phyloP scores from a whole-genome alignment of 2,329 filamentous ascomycete genomes.

The Thielaviopsis ethacetica region DNA sequence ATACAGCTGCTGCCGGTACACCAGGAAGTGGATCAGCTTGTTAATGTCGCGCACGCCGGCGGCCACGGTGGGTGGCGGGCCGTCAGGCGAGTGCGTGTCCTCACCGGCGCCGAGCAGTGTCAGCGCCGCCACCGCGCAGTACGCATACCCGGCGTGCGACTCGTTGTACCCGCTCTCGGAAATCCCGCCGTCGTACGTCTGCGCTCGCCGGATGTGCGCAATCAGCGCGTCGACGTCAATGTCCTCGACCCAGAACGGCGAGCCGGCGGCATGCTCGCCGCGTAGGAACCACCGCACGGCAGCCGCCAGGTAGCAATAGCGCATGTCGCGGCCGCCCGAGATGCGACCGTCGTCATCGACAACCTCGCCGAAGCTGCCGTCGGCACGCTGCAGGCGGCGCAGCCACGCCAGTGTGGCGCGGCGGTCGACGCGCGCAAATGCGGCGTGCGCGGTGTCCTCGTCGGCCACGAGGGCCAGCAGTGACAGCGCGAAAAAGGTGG shows the following conservation, averaged over 20 bases:
- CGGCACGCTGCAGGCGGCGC: slow-evolving; percentile 53
- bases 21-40: slow-evolving; percentile 37
- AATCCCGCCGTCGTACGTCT: slow-evolving; percentile 75
- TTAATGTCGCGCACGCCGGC: slow-evolving; percentile 20
- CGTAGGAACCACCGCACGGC: slow-evolving; percentile 69
- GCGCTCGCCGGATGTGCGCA: slow-evolving; percentile 50
- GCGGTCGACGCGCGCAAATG: slow-evolving; percentile 50
- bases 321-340: slow-evolving; percentile 68
- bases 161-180: slow-evolving; percentile 65
- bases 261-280: slow-evolving; percentile 35
- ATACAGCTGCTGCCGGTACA: slow-evolving; percentile 47
- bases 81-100: slow-evolving; percentile 7
- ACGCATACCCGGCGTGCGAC: slow-evolving; percentile 81
- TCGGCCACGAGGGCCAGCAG: slow-evolving; percentile 43
- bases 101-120: slow-evolving; percentile 44
- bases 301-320: slow-evolving; percentile 75
- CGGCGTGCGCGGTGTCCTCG: slow-evolving; percentile 22
- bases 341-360: slow-evolving; percentile 40
- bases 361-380: slow-evolving; percentile 87
- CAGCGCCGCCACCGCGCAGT: slow-evolving; percentile 68
- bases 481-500: slow-evolving; percentile 76
- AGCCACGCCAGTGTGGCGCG: slow-evolving; percentile 58
- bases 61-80: slow-evolving; percentile 13
- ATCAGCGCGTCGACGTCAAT: slow-evolving; percentile 58
- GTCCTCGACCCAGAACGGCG: slow-evolving; percentile 45